Conservation (phyloP, 2,329 filamentous ascomycete genomes). For the Amesomyces nigricolor region DNA sequence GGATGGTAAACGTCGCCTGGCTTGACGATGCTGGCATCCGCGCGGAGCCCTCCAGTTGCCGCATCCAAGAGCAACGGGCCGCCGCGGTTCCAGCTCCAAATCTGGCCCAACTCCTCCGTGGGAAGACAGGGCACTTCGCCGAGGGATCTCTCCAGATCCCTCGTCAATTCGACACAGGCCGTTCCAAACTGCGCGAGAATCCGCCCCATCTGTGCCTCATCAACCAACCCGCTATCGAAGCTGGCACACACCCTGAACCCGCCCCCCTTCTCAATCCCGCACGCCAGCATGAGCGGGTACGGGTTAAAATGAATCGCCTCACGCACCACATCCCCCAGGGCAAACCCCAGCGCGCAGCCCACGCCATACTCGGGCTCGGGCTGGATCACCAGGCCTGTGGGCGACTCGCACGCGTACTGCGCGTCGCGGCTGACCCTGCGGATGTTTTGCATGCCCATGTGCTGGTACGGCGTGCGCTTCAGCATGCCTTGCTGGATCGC, state of each 20-base stretch:
- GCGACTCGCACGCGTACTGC: conserved; percentile 50
- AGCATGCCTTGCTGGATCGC: conserved; percentile 15
- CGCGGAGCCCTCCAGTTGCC: conserved; percentile 22
- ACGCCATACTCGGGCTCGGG: conserved; percentile 30
- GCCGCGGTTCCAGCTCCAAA: conserved; percentile 39
- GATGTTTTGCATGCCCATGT: conserved; percentile 57
- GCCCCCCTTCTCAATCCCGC: conserved; percentile 35
- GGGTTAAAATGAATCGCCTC: conserved; percentile 52
- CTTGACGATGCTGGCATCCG: conserved; percentile 17
- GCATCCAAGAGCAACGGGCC: conserved; percentile 33
- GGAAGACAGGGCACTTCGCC: conserved; percentile 36
- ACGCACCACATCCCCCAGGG: conserved; percentile 43
- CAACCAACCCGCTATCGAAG: conserved; percentile 32
- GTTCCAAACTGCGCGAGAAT: conserved; percentile 28
- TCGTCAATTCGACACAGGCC: conserved; percentile 18
- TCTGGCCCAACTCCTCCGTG: conserved; percentile 34
- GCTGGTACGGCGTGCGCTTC: conserved; percentile 53
- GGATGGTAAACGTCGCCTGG: conserved; percentile 32
- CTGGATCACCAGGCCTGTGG: conserved; percentile 51
- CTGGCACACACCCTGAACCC: conserved; percentile 40
- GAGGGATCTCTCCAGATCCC: conserved; percentile 25
- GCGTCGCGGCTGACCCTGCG: conserved; percentile 50
- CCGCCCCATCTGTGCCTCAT: conserved; percentile 10
- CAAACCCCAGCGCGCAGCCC: conserved; percentile 21
- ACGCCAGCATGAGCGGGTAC: conserved; percentile 45